Base-by-base conservation (phyloP, 2,329 filamentous ascomycete genomes). In the Cladosporium sp. region DNA sequence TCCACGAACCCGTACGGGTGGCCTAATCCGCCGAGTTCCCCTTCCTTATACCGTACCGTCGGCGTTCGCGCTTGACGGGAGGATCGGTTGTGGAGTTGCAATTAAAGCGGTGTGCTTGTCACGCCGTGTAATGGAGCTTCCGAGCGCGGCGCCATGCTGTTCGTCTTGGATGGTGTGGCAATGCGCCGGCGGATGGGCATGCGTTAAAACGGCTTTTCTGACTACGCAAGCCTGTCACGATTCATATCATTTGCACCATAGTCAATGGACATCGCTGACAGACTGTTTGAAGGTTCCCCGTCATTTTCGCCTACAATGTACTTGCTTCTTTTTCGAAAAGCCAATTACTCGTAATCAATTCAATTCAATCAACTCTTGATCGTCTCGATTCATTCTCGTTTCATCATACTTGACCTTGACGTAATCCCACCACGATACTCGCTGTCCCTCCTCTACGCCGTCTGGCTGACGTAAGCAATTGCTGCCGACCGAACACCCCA, bases 81-180 rank as follows among this genome's bases (percentile, higher is more conserved):
- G 55, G 66, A 68, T 66, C 62, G 62, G 63, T 68, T 67, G 66
- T 67, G 65, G 63, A 67, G 65, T 66, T 65, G 52, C 53, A 53
- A 59, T 57, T 53, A 48, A 40, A 48, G 15, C 45, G 45, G 29
- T 27, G 36, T 48, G 45, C 45, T 58, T 55, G 55, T 55, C 46
- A 54, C 40, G 54, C 51, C 47, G 52, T 49, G 55, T 60, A 46
- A 64, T 66, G 52, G 55, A 58, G 59, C 58, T 67, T 65, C 65
- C 58, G 65, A 61, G 65, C 62, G 54, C 51, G 49, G 48, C 49
- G 54, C 47, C 51, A 49, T 54, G 60, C 52, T 56, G 58, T 62
- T 61, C 65, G 65, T 68, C 58, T 61, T 68, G 65, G 60, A 55
- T 59, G 53, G 55, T 49, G 45, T 53, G 61, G 57, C 54, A 57